Conservation (phyloP, 2,329 filamentous ascomycete genomes). For the Aspergillus brasiliensis region DNA sequence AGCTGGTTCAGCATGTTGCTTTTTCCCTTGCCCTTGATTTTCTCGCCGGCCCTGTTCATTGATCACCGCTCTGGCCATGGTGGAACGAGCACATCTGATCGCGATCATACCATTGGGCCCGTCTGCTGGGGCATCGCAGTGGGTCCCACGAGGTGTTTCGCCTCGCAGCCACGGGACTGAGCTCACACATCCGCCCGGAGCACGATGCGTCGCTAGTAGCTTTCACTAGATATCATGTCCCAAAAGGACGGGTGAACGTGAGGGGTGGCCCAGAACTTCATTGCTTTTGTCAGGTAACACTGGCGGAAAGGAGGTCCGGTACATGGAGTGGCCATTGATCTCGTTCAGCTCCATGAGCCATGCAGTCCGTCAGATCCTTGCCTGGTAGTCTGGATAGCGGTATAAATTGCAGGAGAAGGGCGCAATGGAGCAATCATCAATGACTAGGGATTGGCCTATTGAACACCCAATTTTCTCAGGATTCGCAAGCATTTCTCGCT, state of each 20-base stretch:
- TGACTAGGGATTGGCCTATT: neutral
- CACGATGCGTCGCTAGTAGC: neutral
- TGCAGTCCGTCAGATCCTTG: neutral
- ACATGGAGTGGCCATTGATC: neutral
- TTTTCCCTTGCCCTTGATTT: neutral
- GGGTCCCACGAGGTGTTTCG: conserved; percentile 4
- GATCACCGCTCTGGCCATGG: neutral
- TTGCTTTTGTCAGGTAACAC: neutral
- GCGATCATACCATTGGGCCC: neutral
- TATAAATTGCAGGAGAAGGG: neutral
- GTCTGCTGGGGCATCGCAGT: neutral
- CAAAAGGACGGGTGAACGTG: conserved; percentile 4
- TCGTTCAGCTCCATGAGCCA: neutral
- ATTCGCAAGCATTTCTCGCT: neutral
- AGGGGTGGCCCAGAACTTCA: neutral
- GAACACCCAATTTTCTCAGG: neutral
- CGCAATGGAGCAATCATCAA: neutral
- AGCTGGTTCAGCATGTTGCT: neutral
- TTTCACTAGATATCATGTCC: neutral
- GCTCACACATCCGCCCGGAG: neutral
- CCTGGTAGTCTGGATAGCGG: neutral
- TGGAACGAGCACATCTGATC: conserved; percentile 1
- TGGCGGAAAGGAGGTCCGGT: neutral
- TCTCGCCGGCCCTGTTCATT: neutral
- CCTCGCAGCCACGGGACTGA: neutral